phyloP scores from a whole-genome alignment of 2,329 filamentous ascomycete species.

The Fusarium agapanthi region DNA sequence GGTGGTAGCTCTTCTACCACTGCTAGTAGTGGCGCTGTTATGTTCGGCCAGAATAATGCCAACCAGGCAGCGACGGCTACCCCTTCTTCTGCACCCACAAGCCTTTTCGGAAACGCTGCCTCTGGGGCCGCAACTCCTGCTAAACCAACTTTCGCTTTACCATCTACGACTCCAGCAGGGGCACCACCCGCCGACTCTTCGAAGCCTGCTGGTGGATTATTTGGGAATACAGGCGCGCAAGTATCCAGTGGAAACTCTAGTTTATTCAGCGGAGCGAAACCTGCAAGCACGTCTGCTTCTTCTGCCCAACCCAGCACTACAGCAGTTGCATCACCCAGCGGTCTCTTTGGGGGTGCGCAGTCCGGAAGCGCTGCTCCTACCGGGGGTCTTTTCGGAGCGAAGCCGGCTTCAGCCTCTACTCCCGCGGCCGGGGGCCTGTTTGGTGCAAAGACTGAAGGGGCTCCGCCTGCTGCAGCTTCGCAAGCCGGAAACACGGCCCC shows the following conservation, averaged over 20 bases:
- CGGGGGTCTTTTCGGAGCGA: slow-evolving; percentile 46
- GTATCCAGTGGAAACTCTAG: slow-evolving; percentile 32
- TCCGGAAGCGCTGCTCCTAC: slow-evolving; percentile 43
- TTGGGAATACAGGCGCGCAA: slow-evolving; percentile 35
- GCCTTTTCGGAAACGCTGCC: slow-evolving; percentile 44
- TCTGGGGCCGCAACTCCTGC: slow-evolving; percentile 49
- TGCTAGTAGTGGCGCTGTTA: slow-evolving; percentile 12
- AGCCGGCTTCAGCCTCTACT: slow-evolving; percentile 42
- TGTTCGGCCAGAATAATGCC: slow-evolving; percentile 43
- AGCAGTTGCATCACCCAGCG: slow-evolving; percentile 28
- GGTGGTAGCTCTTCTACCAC: slow-evolving; percentile 41
- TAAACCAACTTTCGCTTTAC: slow-evolving; percentile 59
- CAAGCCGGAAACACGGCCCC: slow-evolving; percentile 35
- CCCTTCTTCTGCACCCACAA: slow-evolving; percentile 40
- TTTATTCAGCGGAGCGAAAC: slow-evolving; percentile 45
- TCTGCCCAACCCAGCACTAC: slow-evolving; percentile 30
- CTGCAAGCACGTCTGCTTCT: slow-evolving; percentile 35
- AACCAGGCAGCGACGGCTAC: slow-evolving; percentile 34
- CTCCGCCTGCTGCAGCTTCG: slow-evolving; percentile 26
- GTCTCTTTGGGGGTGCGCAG: slow-evolving; percentile 49
- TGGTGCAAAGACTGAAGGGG: slow-evolving; percentile 38
- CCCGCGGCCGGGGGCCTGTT: slow-evolving; percentile 37
- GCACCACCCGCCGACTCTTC: slow-evolving; percentile 56
- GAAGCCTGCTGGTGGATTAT: slow-evolving; percentile 41
- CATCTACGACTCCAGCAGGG: slow-evolving; percentile 65